Base-by-base conservation (phyloP, 345 rosid genomes). In the Heritiera littoralis region DNA sequence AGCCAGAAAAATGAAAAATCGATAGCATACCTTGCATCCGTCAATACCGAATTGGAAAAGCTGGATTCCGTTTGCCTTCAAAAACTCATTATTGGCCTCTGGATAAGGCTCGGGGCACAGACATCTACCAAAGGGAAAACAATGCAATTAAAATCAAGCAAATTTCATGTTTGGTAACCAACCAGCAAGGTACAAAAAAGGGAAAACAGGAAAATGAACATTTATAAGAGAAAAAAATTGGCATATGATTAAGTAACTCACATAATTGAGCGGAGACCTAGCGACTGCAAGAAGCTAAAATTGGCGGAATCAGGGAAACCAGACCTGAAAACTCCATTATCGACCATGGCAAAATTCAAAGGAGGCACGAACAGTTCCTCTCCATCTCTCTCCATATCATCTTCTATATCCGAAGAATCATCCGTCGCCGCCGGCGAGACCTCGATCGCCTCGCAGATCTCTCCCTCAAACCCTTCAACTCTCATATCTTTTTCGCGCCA, bases 11-110 rank as follows among this genome's bases (percentile, higher is more conserved):
- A 68, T 41, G 12, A 10, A 20, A 74, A 40, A 40, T 5, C 43
- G 4, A 40, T 12, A 66, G n/a, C 48, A 18, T 65, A 90, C 91
- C 90, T 85, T 90, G 87, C 78, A 69, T 67, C 88, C 88, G 17
- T 88, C 92, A 13, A 89, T 90, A 63, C 90, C 90, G 54, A 90
- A 88, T 77, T 90, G 92, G 69, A 86, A 88, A 56, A 88, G 90
- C 60, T 15, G 77, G 77, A 90, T 89, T 40, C 84, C 85, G 20
- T 86, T 83, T 7, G 84, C 80, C 70, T 83, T 82, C 54, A 88
- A 67, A 73, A 87, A 88, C 79, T 83, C 86, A 6, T 13, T 28
- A 40, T 84, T 88, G 32, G 81, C 77, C 58, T 86, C 86, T 11
- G 91, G 90, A 77, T 88, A 88, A 13, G 90, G 81, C 46, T 90